These are phyloP conservation scores for Colletotrichum sp. DNA, from an alignment of 2,329 filamentous ascomycete genomes.

Conservation along the genomic window DNA sequence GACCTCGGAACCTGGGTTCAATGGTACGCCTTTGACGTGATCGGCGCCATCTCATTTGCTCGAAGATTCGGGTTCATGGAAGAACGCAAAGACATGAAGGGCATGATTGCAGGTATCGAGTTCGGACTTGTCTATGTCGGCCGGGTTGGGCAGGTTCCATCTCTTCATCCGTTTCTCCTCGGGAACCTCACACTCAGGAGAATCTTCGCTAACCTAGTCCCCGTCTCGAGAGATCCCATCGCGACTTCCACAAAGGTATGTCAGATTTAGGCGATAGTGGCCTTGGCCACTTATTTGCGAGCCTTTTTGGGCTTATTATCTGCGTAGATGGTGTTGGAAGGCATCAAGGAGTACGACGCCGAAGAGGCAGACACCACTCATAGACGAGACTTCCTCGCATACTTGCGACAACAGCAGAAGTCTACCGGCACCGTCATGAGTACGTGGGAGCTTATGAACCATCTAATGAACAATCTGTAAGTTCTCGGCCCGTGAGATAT, in stretches of 20 bases:
- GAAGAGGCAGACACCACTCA: not conserved
- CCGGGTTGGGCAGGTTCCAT: not conserved
- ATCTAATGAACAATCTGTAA: not conserved
- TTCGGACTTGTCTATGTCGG: not conserved
- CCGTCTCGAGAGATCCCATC: not conserved
- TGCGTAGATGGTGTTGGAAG: not conserved
- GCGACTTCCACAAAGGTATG: not conserved
- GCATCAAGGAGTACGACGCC: not conserved
- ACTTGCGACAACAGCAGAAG: not conserved
- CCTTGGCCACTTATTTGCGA: too few species aligned
- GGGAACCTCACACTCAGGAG: not conserved
- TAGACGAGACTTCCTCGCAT: not conserved
- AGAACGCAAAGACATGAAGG: not conserved
- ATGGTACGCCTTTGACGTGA: not conserved
- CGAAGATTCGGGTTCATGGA: not conserved
- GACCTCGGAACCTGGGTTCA: not conserved
- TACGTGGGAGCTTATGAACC: not conserved
- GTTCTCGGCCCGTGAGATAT: not conserved
- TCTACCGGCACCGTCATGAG: not conserved
- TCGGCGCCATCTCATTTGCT: not conserved
- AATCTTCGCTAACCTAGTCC: not conserved
- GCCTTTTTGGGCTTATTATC: rapidly evolving
- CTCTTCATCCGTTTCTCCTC: not conserved
- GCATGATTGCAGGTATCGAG: not conserved
- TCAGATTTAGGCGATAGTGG: not conserved